These are phyloP conservation scores for Luffa acutangula DNA, from an alignment of 306 rosid genomes.

Conservation along the genomic window DNA sequence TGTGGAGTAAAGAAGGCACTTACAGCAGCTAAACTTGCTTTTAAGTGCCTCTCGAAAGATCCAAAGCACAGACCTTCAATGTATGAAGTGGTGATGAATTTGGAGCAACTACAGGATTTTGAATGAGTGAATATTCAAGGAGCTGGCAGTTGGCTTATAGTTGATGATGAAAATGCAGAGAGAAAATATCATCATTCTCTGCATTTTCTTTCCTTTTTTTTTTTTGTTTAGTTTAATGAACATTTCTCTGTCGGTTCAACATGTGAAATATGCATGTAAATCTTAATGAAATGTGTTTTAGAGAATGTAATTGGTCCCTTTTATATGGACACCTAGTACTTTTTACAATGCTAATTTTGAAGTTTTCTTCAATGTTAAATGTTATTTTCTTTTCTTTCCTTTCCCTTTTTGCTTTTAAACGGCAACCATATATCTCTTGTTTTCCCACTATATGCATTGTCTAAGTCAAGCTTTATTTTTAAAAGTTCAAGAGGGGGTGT, in stretches of 20 bases:
- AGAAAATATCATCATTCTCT: background rate
- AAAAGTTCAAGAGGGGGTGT: too few species aligned
- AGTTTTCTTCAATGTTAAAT: too few species aligned
- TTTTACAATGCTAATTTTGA: too few species aligned
- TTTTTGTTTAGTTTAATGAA: background rate
- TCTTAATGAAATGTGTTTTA: background rate
- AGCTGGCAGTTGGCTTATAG: background rate
- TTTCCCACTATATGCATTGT: too few species aligned
- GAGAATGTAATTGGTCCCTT: background rate
- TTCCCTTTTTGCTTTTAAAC: too few species aligned
- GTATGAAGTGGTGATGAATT: conserved; percentile 53
- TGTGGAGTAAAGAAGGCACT: conserved; percentile 41
- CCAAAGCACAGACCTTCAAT: conserved; percentile 67
- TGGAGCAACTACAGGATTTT: conserved; percentile 55
- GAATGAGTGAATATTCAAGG: background rate
- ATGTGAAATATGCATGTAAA: background rate
- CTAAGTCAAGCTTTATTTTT: too few species aligned
- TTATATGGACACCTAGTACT: background rate
- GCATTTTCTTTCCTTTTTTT: background rate
- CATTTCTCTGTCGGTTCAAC: background rate
- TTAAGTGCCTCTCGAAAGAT: conserved; percentile 54
- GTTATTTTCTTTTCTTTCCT: too few species aligned
- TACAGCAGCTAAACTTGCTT: conserved; percentile 49
- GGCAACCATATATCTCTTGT: too few species aligned
- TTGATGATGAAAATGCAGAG: background rate